These are phyloP conservation scores for Pseudonitzschia multistriata DNA, from an alignment of 108 stramenopile genomes.

Conservation along the genomic window DNA sequence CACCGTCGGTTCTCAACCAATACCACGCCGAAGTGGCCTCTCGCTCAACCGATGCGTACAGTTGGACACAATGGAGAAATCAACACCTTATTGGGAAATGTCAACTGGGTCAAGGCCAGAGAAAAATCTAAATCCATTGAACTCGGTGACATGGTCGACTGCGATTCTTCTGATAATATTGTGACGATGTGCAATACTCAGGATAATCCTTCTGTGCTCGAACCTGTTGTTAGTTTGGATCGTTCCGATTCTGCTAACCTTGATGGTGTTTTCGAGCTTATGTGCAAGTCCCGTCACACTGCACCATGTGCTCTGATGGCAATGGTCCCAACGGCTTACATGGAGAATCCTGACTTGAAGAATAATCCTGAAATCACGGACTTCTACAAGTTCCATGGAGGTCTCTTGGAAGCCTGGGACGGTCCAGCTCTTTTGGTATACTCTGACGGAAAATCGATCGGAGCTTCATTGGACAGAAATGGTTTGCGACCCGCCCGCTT, in stretches of 20 bases:
- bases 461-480: constrained; percentile 90
- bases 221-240: constrained; percentile 79
- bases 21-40: constrained; percentile 92
- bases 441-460: constrained; percentile 92
- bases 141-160: constrained; percentile 71
- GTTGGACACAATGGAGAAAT: constrained; percentile 97
- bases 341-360: constrained; percentile 81
- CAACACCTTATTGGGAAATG: constrained; percentile 93
- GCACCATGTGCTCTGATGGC: constrained; percentile 92
- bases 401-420: constrained; percentile 96
- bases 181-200: constrained; percentile 84
- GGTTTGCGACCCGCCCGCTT: constrained; percentile 93
- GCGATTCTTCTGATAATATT: constrained; percentile 78
- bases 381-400: constrained; percentile 97
- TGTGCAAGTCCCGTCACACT: constrained; percentile 86
- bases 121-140: constrained; percentile 67
- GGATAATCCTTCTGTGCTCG: constrained; percentile 75
- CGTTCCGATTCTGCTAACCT: constrained; percentile 94
- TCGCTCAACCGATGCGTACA: constrained; percentile 93
- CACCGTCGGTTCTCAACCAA: constrained; percentile 95
- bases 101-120: constrained; percentile 95
- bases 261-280: constrained; percentile 94
- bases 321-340: constrained; percentile 88
- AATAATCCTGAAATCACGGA: constrained; percentile 90
- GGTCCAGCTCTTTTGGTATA: constrained; percentile 95